Evolutionary conservation across 2,329 filamentous ascomycete genomes (phyloP).

Genomic region (Thelonectria discophora): DNA sequence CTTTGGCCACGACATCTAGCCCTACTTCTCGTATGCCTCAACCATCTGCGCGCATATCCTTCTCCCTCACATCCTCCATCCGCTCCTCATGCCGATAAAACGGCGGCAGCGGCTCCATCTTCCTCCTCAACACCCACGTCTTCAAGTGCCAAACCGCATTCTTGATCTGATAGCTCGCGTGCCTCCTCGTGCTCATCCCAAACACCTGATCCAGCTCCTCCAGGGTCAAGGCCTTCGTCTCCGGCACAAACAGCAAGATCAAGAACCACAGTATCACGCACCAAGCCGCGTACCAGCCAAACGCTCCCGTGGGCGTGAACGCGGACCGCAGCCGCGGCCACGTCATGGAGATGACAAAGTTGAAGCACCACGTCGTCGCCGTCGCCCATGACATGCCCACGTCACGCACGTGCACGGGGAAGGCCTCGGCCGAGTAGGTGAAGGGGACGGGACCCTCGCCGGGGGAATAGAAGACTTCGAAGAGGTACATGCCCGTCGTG

Average conservation of each 20-base stretch:
- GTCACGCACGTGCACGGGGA: slow-evolving; percentile 46
- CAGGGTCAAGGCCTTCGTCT: slow-evolving; percentile 59
- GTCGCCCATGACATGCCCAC: slow-evolving; percentile 48
- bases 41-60: no score
- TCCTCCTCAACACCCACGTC: slow-evolving; percentile 38
- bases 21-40: no score
- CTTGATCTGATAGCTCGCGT: slow-evolving; percentile 41
- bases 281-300: slow-evolving; percentile 57
- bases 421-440: slow-evolving; percentile 47
- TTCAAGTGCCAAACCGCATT: slow-evolving; percentile 43
- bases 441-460: slow-evolving; percentile 47
- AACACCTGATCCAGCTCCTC: slow-evolving; percentile 52
- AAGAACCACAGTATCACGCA: slow-evolving; percentile 55
- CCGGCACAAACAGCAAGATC: slow-evolving; percentile 58
- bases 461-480: slow-evolving; percentile 45
- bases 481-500: slow-evolving; percentile 45
- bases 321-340: slow-evolving; percentile 42
- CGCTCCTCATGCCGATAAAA: slow-evolving; percentile 37
- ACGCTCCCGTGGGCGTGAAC: slow-evolving; percentile 42
- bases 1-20: no score
- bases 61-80: no score
- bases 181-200: slow-evolving; percentile 41
- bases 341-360: slow-evolving; percentile 42
- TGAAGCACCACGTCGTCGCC: slow-evolving; percentile 50
- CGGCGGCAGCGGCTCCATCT: slow-evolving; percentile 40